These are phyloP conservation scores for Lathyrus tuberosus DNA, from an alignment of 306 rosid species.

Conservation along the genomic window DNA sequence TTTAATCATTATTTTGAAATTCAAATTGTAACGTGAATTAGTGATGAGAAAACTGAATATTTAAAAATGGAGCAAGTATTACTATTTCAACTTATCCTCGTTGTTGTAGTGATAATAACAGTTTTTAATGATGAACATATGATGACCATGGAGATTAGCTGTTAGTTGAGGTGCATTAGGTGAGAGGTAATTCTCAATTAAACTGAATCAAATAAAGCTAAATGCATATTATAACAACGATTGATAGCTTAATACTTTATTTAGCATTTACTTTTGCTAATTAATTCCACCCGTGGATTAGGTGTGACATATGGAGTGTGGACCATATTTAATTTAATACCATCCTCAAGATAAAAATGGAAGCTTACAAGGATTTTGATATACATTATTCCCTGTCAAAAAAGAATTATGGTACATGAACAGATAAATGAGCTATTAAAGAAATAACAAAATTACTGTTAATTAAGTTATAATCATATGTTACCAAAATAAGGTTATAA, in stretches of 20 bases:
- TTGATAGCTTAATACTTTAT: slow-evolving; percentile 34
- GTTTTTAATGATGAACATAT: background rate
- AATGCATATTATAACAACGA: slow-evolving; percentile 27
- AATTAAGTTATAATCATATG: too few relatives aligned
- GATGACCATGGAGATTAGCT: slow-evolving; percentile 11
- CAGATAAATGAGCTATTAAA: too few relatives aligned
- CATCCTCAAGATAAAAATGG: too few relatives aligned
- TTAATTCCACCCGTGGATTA: background rate
- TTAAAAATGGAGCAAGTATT: background rate
- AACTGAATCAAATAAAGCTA: slow-evolving; percentile 15
- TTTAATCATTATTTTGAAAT: too few relatives aligned
- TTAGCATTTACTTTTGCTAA: slow-evolving; percentile 21
- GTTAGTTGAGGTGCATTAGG: slow-evolving; percentile 46
- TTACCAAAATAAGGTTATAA: too few relatives aligned
- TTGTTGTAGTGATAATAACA: slow-evolving; percentile 11
- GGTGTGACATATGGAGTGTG: background rate
- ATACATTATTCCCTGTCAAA: too few relatives aligned
- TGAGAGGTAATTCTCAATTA: slow-evolving; percentile 31
- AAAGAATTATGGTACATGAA: too few relatives aligned
- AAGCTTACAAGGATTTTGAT: too few relatives aligned
- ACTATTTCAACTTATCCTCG: background rate
- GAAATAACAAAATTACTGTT: too few relatives aligned
- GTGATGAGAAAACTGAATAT: background rate
- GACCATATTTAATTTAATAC: background rate
- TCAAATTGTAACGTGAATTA: background rate